Conservation (phyloP, 768 basidiomycete genomes). For the Leccinum fibrillosum region DNA sequence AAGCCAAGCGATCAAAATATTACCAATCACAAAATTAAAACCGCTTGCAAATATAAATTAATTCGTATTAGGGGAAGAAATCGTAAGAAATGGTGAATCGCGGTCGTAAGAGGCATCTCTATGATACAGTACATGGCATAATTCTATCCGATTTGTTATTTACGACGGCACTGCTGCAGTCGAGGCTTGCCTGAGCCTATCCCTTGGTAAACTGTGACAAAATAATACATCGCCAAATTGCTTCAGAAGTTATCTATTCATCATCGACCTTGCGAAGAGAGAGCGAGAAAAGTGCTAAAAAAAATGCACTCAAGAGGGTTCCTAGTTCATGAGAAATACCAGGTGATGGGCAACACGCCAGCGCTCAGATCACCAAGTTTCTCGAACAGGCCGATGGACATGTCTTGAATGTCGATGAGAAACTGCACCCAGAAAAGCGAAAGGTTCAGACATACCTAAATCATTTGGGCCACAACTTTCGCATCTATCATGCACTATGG, state of each 20-base stretch:
- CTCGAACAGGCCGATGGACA: constrained; percentile 62
- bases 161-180: constrained; percentile 11
- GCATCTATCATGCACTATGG: constrained; percentile 57
- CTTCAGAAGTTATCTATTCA: constrained; percentile 8
- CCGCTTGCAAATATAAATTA: not conserved
- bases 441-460: constrained; percentile 46
- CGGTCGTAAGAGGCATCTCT: constrained; percentile 11
- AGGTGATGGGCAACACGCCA: constrained; percentile 53
- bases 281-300: not conserved
- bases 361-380: constrained; percentile 43
- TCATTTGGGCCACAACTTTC: constrained; percentile 47
- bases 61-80: constrained; percentile 1
- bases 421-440: not conserved
- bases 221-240: constrained; percentile 24
- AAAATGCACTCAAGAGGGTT: constrained; percentile 31
- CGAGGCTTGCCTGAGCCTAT: constrained; percentile 20
- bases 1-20: not conserved
- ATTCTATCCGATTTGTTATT: constrained; percentile 13
- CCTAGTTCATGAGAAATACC: constrained; percentile 54
- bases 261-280: constrained; percentile 3
- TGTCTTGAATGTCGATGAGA: constrained; percentile 41
- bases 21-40: not conserved
- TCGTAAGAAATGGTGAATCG: not conserved
- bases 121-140: constrained; percentile 18
- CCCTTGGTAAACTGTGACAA: constrained; percentile 9